These are phyloP conservation scores for Saposhnikovia divaricata DNA, from an alignment of 129 eudicot species.

Conservation along the genomic window DNA sequence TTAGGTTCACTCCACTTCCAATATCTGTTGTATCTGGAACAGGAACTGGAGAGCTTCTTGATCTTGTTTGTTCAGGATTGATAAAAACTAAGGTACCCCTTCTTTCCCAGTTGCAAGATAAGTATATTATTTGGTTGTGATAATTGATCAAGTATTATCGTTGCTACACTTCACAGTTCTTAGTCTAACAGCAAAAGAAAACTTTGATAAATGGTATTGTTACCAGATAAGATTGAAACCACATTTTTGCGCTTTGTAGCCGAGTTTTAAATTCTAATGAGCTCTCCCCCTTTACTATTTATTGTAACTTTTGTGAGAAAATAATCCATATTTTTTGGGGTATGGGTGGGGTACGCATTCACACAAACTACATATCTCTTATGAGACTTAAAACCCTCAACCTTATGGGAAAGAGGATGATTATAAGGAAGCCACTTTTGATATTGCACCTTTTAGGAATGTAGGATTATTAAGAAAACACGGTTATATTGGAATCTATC, in stretches of 20 bases:
- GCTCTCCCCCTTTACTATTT: not conserved
- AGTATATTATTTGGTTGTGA: not conserved
- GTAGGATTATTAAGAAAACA: not conserved
- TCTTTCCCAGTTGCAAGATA: not conserved
- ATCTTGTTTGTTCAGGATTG: slow-evolving; percentile 66
- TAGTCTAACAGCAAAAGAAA: not conserved
- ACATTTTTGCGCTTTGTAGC: not conserved
- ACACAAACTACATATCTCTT: not conserved
- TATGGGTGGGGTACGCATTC: not conserved
- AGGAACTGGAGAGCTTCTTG: slow-evolving; percentile 96
- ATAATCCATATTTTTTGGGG: not conserved
- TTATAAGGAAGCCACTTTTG: not conserved
- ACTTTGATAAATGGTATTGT: not conserved
- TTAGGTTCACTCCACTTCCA: slow-evolving; percentile 78
- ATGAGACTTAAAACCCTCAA: not conserved
- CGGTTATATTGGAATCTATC: not conserved
- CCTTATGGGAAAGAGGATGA: not conserved
- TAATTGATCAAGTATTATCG: not conserved
- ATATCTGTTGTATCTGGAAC: slow-evolving; percentile 89
- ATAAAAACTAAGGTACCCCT: slow-evolving; percentile 46
- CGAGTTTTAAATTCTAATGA: not conserved
- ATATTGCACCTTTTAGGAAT: not conserved
- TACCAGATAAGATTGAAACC: not conserved
- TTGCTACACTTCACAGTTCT: slow-evolving; percentile 9
- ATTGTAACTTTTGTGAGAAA: not conserved